Conservation (phyloP, 2,329 filamentous ascomycete species). For the Phaeophleospora eucalypticola region DNA sequence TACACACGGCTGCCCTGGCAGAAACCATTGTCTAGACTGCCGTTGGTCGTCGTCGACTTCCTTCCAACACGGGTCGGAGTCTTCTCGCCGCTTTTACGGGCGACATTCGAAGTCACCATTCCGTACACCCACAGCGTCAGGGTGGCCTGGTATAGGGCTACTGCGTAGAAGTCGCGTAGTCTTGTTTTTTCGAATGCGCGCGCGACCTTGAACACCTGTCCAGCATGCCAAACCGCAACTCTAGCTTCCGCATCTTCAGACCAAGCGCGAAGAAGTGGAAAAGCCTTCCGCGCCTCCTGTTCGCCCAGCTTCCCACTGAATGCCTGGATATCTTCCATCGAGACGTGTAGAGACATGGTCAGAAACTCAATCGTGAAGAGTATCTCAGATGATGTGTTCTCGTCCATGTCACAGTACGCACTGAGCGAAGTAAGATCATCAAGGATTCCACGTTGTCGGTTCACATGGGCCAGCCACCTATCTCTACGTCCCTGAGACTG, state of each 20-base stretch:
- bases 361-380: slow-evolving; percentile 46
- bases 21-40: not conserved
- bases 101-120: slow-evolving; percentile 38
- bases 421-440: slow-evolving; percentile 20
- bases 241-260: slow-evolving; percentile 50
- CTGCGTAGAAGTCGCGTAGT: slow-evolving; percentile 59
- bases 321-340: slow-evolving; percentile 59
- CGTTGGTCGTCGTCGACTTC: not conserved
- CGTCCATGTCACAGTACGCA: slow-evolving; percentile 20
- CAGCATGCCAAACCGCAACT: slow-evolving; percentile 61
- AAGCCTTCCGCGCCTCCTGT: slow-evolving; percentile 57
- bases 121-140: slow-evolving; percentile 66
- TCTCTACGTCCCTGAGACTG: slow-evolving; percentile 19
- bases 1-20: slow-evolving; percentile 4
- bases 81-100: slow-evolving; percentile 30
- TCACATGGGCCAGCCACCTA: slow-evolving; percentile 24
- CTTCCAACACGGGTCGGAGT: slow-evolving; percentile 6
- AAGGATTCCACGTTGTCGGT: slow-evolving; percentile 19
- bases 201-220: slow-evolving; percentile 59
- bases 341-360: slow-evolving; percentile 59
- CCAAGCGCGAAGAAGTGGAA: slow-evolving; percentile 55
- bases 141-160: slow-evolving; percentile 63
- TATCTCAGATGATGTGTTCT: slow-evolving; percentile 25
- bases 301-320: slow-evolving; percentile 63
- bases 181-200: slow-evolving; percentile 23